Base-by-base conservation (phyloP, 306 rosid genomes). In the Astragalus glycyphyllos region DNA sequence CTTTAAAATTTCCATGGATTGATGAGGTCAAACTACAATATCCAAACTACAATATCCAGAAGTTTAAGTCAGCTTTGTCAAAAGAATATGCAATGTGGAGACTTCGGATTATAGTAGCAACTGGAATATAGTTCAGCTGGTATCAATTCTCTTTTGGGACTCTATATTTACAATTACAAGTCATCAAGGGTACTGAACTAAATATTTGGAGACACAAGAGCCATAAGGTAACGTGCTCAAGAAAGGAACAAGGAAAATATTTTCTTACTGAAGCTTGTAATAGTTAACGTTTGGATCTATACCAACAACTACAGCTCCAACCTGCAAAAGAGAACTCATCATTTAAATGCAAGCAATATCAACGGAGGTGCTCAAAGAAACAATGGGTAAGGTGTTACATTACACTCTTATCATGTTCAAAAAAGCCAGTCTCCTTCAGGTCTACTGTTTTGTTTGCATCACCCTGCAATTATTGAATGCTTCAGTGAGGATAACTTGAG, bases 251-350 rank as follows among this genome's bases (percentile, higher is more conserved):
- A 40, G 60, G 68, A 54, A 35, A 20, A 26, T 48, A 59, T 51
- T 29, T 80, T 77, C 96, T 87, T 87, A 94, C 98, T 90, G 97
- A 80, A 94, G 96, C 85, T 94, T 94, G 90, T 88, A 89, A 84
- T 90, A 90, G 88, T 90, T 94, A 15, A 94, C 86, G 78, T 77
- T 60, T 47, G 79, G 97, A 80, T 90, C 98, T 72, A 90, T 12
- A 68, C 98, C 98, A 71, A 94, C 98, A 80, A 94, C 91, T 5
- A 94, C 98, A 70, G 98, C 98, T 79, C 97, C 98, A 77, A 94
- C 97, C 97, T 94, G 92, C 67, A 60, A 75, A 70, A 2, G 65
- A 42, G 79, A 81, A 74, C 64, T 55, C 44, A 4, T 60, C 65
- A 78, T 35, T 78, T 69, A 77, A 79, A 44, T 16, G 41, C 40